These are phyloP conservation scores for Plasmodium coatneyi DNA, from an alignment of 169 alveolate species.

Conservation along the genomic window DNA sequence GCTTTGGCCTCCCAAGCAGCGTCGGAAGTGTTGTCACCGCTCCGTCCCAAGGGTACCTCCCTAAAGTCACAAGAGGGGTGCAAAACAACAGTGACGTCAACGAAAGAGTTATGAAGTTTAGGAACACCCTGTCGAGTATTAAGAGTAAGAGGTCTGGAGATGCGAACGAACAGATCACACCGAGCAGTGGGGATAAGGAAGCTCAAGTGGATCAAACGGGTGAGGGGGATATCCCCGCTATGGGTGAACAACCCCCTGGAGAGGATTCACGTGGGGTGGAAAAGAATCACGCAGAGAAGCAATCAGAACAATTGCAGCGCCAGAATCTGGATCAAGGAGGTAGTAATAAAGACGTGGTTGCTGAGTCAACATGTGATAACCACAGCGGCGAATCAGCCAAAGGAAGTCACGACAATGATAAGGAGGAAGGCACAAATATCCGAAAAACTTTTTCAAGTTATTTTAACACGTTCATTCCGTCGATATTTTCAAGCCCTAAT, in stretches of 20 bases:
- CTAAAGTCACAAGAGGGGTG: neutral
- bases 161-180: neutral
- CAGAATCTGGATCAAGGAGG: neutral
- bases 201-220: neutral
- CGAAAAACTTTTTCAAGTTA: conserved; percentile 5
- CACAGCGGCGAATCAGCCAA: neutral
- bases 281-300: neutral
- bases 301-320: neutral
- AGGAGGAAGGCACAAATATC: neutral
- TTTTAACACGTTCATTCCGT: conserved; percentile 21
- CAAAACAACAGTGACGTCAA: neutral
- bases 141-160: neutral
- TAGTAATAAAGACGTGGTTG: neutral
- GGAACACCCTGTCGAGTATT: neutral
- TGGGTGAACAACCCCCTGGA: neutral
- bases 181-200: neutral
- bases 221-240: neutral
- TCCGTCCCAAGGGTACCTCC: neutral
- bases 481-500: conserved; percentile 31
- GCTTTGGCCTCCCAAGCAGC: neutral
- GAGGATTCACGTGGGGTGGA: neutral
- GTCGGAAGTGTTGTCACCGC: neutral
- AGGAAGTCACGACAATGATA: neutral
- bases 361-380: neutral
- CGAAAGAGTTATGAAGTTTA: neutral